These are phyloP conservation scores for Emergomyces pasteurianus DNA, from an alignment of 2,329 filamentous ascomycete species.

Conservation along the genomic window DNA sequence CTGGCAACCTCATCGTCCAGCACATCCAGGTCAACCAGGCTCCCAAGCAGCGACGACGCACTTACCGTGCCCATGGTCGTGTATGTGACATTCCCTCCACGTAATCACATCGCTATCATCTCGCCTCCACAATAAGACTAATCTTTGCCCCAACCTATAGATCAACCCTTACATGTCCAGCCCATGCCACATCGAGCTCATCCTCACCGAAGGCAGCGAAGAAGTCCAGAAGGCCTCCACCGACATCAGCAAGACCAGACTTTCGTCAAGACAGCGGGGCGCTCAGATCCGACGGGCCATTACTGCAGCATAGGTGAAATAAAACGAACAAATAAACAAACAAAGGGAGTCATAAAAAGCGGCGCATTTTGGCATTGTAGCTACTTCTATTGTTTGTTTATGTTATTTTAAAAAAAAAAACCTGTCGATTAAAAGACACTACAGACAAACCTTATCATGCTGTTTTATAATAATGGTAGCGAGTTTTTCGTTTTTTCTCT, in stretches of 20 bases:
- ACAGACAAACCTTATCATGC: not conserved
- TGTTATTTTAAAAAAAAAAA: not conserved
- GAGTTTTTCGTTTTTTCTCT: not conserved
- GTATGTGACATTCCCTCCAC: slow-evolving; percentile 49
- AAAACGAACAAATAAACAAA: not conserved
- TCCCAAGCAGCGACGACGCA: slow-evolving; percentile 96
- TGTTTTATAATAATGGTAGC: slow-evolving; percentile 3
- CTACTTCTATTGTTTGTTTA: not conserved
- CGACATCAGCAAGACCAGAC: slow-evolving; percentile 53
- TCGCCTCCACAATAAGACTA: not conserved
- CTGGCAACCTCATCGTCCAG: slow-evolving; percentile 94
- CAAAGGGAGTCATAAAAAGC: not conserved
- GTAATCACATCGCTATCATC: not conserved
- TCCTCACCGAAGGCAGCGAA: slow-evolving; percentile 96
- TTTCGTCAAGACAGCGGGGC: slow-evolving; percentile 89
- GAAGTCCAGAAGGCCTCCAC: slow-evolving; percentile 78
- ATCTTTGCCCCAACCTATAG: slow-evolving; percentile 38
- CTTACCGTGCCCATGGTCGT: slow-evolving; percentile 99
- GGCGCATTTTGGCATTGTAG: slow-evolving; percentile 1
- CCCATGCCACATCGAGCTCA: slow-evolving; percentile 99
- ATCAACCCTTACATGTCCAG: slow-evolving; percentile 99
- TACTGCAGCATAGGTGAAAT: slow-evolving; percentile 36
- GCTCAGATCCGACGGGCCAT: slow-evolving; percentile 49
- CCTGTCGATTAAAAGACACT: not conserved
- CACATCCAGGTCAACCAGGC: slow-evolving; percentile 99